These are phyloP conservation scores for Mycena metata DNA, from an alignment of 768 basidiomycete species.

Conservation along the genomic window DNA sequence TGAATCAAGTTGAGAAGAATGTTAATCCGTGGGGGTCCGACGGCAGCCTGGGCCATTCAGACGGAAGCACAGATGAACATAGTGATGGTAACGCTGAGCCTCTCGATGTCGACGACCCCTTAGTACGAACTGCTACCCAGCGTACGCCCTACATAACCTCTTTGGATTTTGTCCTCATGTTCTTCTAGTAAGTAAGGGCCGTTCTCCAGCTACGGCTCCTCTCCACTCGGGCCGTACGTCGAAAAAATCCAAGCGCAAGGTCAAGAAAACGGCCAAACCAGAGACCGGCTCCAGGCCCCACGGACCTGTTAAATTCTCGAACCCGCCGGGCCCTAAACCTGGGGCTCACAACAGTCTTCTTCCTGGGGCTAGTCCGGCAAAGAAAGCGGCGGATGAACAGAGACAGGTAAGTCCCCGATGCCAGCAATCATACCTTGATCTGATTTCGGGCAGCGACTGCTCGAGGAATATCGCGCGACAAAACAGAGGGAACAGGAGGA, in stretches of 20 bases:
- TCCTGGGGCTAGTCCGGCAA: not conserved
- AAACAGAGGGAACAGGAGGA: not conserved
- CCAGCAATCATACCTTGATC: too few species aligned
- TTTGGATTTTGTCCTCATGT: not conserved
- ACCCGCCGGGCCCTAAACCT: not conserved
- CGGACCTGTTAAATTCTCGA: conserved; percentile 6
- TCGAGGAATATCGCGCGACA: too few species aligned
- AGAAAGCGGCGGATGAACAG: not conserved
- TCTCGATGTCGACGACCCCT: conserved; percentile 7
- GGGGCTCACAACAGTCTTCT: conserved; percentile 8
- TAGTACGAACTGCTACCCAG: conserved; percentile 1
- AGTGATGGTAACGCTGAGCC: conserved; percentile 5
- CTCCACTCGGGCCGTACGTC: conserved; percentile 4
- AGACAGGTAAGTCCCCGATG: not conserved
- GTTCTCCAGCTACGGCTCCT: not conserved
- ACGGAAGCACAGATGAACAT: not conserved
- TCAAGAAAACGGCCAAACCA: not conserved
- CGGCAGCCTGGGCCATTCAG: not conserved
- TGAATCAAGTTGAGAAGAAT: not conserved
- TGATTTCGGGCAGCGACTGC: not conserved
- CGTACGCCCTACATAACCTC: not conserved
- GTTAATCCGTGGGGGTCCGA: conserved; percentile 13
- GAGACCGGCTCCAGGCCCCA: not conserved
- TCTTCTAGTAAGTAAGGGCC: not conserved
- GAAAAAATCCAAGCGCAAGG: not conserved